phyloP scores from a whole-genome alignment of 208 protist genomes.

The Balamuthia mandrillaris region DNA sequence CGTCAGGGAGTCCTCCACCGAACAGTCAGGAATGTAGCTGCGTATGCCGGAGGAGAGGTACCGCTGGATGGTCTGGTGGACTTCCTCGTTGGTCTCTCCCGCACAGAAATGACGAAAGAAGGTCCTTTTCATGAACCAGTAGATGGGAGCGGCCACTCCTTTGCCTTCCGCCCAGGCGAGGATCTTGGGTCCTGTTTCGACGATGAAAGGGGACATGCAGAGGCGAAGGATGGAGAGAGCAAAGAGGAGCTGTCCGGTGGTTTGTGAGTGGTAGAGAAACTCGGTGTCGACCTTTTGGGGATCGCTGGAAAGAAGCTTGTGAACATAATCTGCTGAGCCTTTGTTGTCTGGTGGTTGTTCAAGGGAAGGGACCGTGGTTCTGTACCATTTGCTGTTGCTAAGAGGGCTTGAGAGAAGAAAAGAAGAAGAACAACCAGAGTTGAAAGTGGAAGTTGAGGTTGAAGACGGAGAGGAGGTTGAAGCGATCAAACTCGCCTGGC shows the following conservation, averaged over 20 bases:
- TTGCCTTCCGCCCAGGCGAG: not conserved
- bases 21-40: conserved; percentile 18
- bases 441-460: not conserved
- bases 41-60: not conserved
- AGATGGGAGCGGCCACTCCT: not conserved
- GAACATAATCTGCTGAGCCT: not conserved
- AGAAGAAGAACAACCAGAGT: not conserved
- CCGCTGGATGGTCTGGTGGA: not conserved
- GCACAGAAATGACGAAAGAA: conserved; percentile 22
- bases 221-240: not conserved
- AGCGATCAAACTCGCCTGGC: not conserved
- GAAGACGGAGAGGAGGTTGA: not conserved
- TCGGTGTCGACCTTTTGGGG: not conserved
- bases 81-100: not conserved
- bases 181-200: not conserved
- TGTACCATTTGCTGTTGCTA: not conserved
- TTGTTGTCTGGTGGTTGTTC: not conserved
- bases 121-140: not conserved
- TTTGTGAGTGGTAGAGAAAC: not conserved
- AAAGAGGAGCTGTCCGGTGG: not conserved
- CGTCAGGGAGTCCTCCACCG: not conserved
- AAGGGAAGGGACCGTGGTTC: not conserved
- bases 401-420: not conserved
- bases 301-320: not conserved
- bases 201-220: not conserved